Percentiles rank a stretch among this genome's conserved stretches.
phyloP scores from a whole-genome alignment of 2,329 filamentous ascomycete species.

The Graphilbum ipis-grandicollis region DNA sequence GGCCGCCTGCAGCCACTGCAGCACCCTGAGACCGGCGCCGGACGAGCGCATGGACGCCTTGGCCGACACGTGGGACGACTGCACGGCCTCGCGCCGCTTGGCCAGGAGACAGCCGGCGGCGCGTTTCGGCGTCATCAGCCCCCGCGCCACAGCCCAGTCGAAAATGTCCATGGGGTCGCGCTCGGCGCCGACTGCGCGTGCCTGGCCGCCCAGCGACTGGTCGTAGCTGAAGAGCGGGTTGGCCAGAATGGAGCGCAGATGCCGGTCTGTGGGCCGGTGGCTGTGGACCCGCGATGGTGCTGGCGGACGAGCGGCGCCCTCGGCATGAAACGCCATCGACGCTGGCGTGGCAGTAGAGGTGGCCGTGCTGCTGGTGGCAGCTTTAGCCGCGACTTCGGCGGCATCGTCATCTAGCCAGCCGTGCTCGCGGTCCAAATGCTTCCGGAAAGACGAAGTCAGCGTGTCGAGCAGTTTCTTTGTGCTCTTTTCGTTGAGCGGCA shows the following conservation, averaged over 20 bases:
- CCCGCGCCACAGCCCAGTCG: conserved; percentile 34
- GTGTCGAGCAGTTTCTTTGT: conserved; percentile 36
- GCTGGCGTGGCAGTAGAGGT: too few species aligned
- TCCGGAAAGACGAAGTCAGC: conserved; percentile 38
- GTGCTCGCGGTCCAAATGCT: conserved; percentile 40
- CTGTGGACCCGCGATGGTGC: too few species aligned
- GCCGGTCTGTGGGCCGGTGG: conserved; percentile 26
- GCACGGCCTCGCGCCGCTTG: conserved; percentile 23
- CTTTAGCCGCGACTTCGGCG: neutral
- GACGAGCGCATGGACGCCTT: conserved; percentile 20
- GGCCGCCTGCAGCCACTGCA: conserved; percentile 35
- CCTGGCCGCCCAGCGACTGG: conserved; percentile 14
- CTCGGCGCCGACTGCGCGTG: conserved; percentile 5
- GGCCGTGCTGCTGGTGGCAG: neutral
- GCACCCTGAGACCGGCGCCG: conserved; percentile 27
- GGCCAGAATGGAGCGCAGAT: conserved; percentile 37
- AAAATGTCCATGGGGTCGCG: conserved; percentile 36
- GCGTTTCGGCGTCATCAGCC: conserved; percentile 35
- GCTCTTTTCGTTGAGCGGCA: conserved; percentile 30
- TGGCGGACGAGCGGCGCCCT: too few species aligned
- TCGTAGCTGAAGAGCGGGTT: conserved; percentile 34
- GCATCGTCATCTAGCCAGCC: conserved; percentile 22
- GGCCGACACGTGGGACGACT: conserved; percentile 16
- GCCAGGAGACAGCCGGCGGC: conserved; percentile 36
- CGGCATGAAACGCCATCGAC: too few species aligned